Conservation (phyloP, 371 early-diverging fungal species). For the Rhizopus arrhizus region DNA sequence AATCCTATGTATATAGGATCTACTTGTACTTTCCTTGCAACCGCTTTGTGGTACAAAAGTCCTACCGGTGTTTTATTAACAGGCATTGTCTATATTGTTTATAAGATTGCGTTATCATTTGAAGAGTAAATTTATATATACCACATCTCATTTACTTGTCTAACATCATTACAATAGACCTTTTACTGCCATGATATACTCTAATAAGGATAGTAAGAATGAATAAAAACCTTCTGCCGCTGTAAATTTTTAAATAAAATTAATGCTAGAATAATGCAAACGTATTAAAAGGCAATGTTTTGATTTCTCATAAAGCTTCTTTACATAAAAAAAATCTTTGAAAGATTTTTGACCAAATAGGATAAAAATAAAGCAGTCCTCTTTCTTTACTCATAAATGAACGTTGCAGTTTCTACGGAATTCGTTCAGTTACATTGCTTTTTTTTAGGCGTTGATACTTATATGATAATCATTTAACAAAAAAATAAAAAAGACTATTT, state of each 20-base stretch:
- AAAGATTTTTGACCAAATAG: background rate
- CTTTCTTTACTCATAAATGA: no score
- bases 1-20: conserved; percentile 97
- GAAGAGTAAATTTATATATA: conserved; percentile 67
- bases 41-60: conserved; percentile 76
- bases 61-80: conserved; percentile 75
- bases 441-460: no score
- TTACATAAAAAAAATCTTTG: background rate
- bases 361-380: no score
- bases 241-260: no score
- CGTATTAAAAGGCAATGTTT: no score
- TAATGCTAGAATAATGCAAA: no score
- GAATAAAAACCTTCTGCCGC: background rate
- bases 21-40: conserved; percentile 82
- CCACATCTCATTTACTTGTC: background rate
- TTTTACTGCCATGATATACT: conserved; percentile 67
- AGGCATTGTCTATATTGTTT: conserved; percentile 71
- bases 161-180: background rate
- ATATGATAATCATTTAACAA: no score
- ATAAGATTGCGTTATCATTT: conserved; percentile 72
- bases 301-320: no score
- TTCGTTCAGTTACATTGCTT: no score
- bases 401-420: no score
- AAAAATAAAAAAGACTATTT: no score
- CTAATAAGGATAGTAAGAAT: conserved; percentile 58